Conservation (phyloP, 306 rosid genomes). For the Acacia confusa region DNA sequence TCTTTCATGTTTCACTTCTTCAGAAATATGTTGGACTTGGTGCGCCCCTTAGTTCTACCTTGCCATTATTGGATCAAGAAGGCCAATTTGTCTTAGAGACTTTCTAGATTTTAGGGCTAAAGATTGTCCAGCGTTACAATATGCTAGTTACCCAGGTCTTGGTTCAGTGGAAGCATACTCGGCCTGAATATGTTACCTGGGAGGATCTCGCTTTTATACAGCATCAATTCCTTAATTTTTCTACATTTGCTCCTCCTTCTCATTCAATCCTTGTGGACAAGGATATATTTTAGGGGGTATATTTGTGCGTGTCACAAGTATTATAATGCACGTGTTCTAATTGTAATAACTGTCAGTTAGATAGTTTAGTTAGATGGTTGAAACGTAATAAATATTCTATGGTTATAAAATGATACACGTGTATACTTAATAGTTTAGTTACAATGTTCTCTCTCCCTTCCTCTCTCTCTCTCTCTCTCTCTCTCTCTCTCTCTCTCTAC, state of each 20-base stretch:
- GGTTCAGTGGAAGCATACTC: neutral
- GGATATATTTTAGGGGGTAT: neutral
- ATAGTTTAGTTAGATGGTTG: no score
- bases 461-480: no score
- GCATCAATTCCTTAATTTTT: neutral
- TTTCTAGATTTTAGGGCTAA: fast-evolving
- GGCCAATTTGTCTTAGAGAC: neutral
- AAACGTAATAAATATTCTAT: no score
- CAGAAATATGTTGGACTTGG: neutral
- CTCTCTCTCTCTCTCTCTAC: no score
- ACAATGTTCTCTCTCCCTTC: no score
- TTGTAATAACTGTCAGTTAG: no score
- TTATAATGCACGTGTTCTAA: no score
- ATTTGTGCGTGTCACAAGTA: neutral
- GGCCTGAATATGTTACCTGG: neutral
- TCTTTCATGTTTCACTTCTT: neutral
- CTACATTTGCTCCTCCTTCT: neutral
- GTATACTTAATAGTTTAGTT: no score
- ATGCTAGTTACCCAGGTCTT: neutral
- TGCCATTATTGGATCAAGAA: neutral
- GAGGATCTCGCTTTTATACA: neutral
- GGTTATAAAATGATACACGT: no score
- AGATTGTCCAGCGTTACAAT: neutral
- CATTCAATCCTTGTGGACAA: neutral
- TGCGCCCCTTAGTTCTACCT: fast-evolving